Conservation (phyloP, 306 rosid species). For the Cercis canadensis region DNA sequence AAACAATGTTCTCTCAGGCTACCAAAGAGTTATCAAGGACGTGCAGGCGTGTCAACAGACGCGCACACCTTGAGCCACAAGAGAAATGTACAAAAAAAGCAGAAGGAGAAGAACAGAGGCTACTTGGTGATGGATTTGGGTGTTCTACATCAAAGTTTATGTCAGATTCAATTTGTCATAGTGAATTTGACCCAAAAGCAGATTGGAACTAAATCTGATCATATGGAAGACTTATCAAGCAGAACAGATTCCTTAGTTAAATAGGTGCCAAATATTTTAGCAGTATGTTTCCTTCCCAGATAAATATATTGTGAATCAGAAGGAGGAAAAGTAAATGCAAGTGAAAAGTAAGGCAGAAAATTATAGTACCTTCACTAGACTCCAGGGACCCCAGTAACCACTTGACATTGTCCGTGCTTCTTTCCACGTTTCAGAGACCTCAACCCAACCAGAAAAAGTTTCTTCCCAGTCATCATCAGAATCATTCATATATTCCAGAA, state of each 20-base stretch:
- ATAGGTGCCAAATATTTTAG: not conserved
- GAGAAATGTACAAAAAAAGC: not conserved
- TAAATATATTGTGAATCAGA: not conserved
- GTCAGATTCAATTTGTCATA: slow-evolving; percentile 1
- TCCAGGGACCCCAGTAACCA: slow-evolving; percentile 79
- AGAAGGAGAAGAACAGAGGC: too few relatives aligned
- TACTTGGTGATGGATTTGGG: not conserved
- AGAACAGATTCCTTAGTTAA: not conserved
- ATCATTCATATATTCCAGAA: slow-evolving; percentile 71
- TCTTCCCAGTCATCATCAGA: slow-evolving; percentile 68
- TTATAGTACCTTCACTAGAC: slow-evolving; percentile 79
- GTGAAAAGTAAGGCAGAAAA: slow-evolving; percentile 34
- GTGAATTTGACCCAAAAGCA: not conserved
- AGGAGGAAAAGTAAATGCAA: not conserved
- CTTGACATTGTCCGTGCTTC: slow-evolving; percentile 52
- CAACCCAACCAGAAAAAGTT: slow-evolving; percentile 72
- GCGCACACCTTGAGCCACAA: not conserved
- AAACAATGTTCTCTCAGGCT: too few relatives aligned
- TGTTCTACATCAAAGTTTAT: not conserved
- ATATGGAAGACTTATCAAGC: not conserved
- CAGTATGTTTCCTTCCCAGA: not conserved
- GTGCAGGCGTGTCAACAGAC: too few relatives aligned
- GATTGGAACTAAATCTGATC: not conserved
- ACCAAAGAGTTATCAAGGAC: too few relatives aligned
- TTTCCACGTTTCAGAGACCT: slow-evolving; percentile 69